Evolutionary conservation across 306 rosid genomes (phyloP).

Genomic region (Ammopiptanthus mongolicus): DNA sequence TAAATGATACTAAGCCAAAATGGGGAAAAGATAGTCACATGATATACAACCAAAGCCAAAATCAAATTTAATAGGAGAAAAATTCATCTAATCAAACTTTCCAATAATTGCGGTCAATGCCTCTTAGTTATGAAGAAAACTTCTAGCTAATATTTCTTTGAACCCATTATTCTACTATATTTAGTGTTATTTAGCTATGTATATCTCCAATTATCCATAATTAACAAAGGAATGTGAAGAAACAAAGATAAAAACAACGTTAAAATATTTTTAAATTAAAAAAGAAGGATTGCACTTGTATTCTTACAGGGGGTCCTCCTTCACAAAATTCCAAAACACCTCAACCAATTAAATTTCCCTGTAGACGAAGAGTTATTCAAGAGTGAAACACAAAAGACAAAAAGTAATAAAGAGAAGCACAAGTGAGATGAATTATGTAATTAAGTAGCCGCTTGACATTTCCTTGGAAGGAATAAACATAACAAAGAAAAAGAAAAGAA

Average conservation of each 20-base stretch:
- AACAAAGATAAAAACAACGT: not conserved
- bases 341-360: conserved; percentile 89
- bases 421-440: not conserved
- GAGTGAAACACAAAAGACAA: not conserved
- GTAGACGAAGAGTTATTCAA: conserved; percentile 17
- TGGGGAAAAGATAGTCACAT: too few relatives aligned
- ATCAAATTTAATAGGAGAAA: too few relatives aligned
- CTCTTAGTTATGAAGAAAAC: not conserved
- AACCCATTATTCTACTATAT: not conserved
- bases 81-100: not conserved
- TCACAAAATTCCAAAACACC: conserved; percentile 75
- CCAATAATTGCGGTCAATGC: not conserved
- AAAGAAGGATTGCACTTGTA: not conserved
- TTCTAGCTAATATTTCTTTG: not conserved
- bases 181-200: not conserved
- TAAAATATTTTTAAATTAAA: not conserved
- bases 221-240: not conserved
- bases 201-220: not conserved
- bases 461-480: not conserved
- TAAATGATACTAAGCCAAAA: too few relatives aligned
- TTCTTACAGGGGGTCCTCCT: conserved; percentile 77
- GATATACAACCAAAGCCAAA: too few relatives aligned
- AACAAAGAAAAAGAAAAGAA: not conserved
- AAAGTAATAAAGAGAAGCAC: not conserved
- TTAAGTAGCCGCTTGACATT: not conserved